Evolutionary conservation across 495 filamentous ascomycete species (phyloP).

Genomic region (Hypoxylon trugodes): DNA sequence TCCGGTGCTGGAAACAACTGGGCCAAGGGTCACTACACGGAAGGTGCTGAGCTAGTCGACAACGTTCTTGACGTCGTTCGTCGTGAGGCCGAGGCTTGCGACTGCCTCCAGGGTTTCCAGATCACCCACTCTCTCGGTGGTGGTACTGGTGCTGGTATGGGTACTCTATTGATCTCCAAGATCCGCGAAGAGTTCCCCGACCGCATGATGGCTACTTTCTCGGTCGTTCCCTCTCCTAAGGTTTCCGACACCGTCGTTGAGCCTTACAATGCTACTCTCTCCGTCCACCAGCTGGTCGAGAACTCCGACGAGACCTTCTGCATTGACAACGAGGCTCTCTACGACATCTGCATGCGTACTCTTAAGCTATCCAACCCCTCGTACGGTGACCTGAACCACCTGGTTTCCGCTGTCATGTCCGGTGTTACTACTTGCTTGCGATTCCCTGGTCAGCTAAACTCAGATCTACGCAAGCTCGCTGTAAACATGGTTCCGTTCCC

Average conservation of each 20-base stretch:
- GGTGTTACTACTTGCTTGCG: constrained; percentile 98
- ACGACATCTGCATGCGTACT: constrained; percentile 99
- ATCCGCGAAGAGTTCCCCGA: constrained; percentile 99
- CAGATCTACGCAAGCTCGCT: constrained; percentile 98
- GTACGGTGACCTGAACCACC: constrained; percentile 99
- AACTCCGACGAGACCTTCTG: constrained; percentile 99
- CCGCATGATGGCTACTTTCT: constrained; percentile 99
- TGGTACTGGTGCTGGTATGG: constrained; percentile 99
- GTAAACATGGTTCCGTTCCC: constrained; percentile 99
- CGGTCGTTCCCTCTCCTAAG: constrained; percentile 99
- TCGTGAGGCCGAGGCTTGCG: constrained; percentile 97
- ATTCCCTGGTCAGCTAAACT: constrained; percentile 99
- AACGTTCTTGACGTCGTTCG: constrained; percentile 98
- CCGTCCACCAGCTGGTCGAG: constrained; percentile 99
- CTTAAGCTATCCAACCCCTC: constrained; percentile 98
- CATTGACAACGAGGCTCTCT: constrained; percentile 99
- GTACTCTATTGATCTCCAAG: constrained; percentile 99
- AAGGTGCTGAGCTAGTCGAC: constrained; percentile 99
- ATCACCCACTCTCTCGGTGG: constrained; percentile 99
- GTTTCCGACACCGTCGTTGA: constrained; percentile 99
- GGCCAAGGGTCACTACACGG: constrained; percentile 99
- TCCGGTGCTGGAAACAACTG: constrained; percentile 99
- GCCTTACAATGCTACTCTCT: constrained; percentile 99
- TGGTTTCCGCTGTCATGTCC: constrained; percentile 99
- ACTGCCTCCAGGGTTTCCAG: constrained; percentile 99